Evolutionary conservation across 768 basidiomycete species (phyloP).

Genomic region (Pholiota molesta): DNA sequence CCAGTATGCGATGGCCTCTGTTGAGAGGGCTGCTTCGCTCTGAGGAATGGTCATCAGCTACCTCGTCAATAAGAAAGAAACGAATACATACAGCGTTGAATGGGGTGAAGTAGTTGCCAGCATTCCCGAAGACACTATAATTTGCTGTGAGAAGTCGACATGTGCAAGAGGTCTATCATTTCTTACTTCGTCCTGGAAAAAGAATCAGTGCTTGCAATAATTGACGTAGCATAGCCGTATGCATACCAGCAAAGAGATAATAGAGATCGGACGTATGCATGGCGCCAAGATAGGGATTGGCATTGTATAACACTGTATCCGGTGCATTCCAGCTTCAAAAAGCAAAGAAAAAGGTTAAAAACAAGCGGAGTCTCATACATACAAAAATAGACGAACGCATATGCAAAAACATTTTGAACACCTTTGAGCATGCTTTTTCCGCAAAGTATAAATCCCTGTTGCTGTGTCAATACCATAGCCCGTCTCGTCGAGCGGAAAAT

Average conservation of each 20-base stretch:
- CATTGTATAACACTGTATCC: slow-evolving; percentile 40
- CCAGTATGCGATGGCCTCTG: slow-evolving; percentile 47
- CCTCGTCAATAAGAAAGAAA: neutral
- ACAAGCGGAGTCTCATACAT: neutral
- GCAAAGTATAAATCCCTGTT: slow-evolving; percentile 43
- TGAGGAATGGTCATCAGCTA: slow-evolving; percentile 7
- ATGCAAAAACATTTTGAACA: slow-evolving; percentile 36
- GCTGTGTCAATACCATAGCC: neutral
- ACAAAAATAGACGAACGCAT: slow-evolving; percentile 27
- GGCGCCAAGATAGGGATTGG: slow-evolving; percentile 38
- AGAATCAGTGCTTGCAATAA: neutral
- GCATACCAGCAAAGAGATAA: slow-evolving; percentile 43
- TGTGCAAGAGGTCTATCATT: neutral
- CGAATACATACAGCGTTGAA: slow-evolving; percentile 36
- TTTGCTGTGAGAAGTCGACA: neutral
- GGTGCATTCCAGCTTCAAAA: slow-evolving; percentile 45
- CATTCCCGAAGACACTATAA: slow-evolving; percentile 31
- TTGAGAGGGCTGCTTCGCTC: slow-evolving; percentile 40
- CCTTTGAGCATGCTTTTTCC: slow-evolving; percentile 31
- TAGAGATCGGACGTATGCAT: slow-evolving; percentile 49
- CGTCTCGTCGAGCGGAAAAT: neutral
- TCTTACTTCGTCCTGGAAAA: slow-evolving; percentile 31
- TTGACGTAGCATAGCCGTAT: neutral
- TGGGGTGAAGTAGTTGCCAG: slow-evolving; percentile 36
- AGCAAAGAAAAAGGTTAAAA: neutral